These are phyloP conservation scores for Tetracladium setigerum DNA, from an alignment of 495 filamentous ascomycete species.

Conservation along the genomic window DNA sequence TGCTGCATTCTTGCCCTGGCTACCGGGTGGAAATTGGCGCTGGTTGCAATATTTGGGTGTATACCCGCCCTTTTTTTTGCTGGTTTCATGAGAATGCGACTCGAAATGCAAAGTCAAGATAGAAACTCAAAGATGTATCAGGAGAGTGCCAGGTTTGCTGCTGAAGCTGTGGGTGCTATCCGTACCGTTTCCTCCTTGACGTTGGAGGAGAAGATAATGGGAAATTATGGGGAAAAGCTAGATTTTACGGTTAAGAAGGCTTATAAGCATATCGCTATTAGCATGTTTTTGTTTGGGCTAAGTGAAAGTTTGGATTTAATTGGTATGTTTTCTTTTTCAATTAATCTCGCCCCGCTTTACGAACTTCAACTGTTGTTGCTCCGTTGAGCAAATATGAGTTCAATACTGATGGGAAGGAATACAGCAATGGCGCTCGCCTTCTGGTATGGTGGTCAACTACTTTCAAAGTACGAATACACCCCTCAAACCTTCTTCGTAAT, in stretches of 20 bases:
- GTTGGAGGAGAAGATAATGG: constrained; percentile 34
- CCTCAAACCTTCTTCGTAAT: constrained; percentile 61
- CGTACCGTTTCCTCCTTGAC: constrained; percentile 48
- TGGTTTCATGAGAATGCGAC: constrained; percentile 2
- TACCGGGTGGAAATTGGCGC: constrained; percentile 55
- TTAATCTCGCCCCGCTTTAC: too few relatives aligned
- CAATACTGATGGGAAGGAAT: too few relatives aligned
- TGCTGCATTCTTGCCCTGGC: constrained; percentile 40
- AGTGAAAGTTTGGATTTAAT: too few relatives aligned
- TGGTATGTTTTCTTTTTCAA: too few relatives aligned
- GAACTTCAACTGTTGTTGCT: too few relatives aligned
- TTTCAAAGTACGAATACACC: constrained; percentile 34
- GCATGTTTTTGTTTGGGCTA: too few relatives aligned
- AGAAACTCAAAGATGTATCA: not conserved
- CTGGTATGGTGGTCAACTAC: constrained; percentile 56
- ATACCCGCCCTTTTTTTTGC: not conserved
- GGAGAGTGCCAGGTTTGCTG: constrained; percentile 40
- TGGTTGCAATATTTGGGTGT: constrained; percentile 25
- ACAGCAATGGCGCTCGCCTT: constrained; percentile 61
- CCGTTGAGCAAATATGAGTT: too few relatives aligned
- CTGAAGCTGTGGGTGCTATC: constrained; percentile 46
- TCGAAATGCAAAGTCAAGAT: constrained; percentile 33
- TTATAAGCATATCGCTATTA: too few relatives aligned
- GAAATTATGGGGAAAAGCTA: constrained; percentile 28
- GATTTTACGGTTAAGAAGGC: constrained; percentile 24